Base-by-base conservation (phyloP, 306 rosid genomes). In the Corylus avellana region DNA sequence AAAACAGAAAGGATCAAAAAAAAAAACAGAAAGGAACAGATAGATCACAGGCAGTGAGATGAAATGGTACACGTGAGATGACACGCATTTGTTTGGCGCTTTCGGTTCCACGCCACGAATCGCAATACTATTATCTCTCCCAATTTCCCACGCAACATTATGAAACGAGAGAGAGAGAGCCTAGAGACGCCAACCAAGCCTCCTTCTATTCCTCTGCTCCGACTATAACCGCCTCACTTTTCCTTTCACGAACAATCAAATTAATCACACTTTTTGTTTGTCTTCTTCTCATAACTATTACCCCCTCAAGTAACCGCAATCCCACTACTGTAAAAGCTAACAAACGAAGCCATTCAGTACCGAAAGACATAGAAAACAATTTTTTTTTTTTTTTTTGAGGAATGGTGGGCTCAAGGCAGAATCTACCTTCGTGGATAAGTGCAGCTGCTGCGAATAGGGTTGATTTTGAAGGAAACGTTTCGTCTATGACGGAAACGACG, bases 91-190 rank as follows among this genome's bases (percentile, higher is more conserved):
- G 82, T 69, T 85, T 82, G 94, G 89, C 89, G 87, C 86, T 83
- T 86, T 83, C 68, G n/a, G 53, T 12, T 74, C 78, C 74, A 86
- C 91, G 94, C 87, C 88, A 93, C 90, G 91, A 89, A 84, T 88
- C 90, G 27, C 2, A 44, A 2, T 0, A 12, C 57, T 77, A 42
- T 4, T 16, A 35, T 54, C 1, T 22, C 27, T 29, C 12, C 12
- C 11, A 6, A 53, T 66, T 39, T n/a, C 4, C 87, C 78, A 67
- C 70, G 79, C 75, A 80, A 47, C 32, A 58, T 22, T 17, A n/a
- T 6, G 69, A 73, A 64, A 57, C 4, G 16, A 1, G 14, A 4
- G 44, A 39, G 44, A 39, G 44, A 32, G 35, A 32, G 35, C 35
- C 35, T 32, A 32, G 3, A 32, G 35, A 32, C 35, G 35, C 49